Percentiles rank a stretch among this genome's conserved stretches.
Evolutionary conservation across 2,329 filamentous ascomycete genomes (phyloP).

Genomic region (Epichloe baconii): DNA sequence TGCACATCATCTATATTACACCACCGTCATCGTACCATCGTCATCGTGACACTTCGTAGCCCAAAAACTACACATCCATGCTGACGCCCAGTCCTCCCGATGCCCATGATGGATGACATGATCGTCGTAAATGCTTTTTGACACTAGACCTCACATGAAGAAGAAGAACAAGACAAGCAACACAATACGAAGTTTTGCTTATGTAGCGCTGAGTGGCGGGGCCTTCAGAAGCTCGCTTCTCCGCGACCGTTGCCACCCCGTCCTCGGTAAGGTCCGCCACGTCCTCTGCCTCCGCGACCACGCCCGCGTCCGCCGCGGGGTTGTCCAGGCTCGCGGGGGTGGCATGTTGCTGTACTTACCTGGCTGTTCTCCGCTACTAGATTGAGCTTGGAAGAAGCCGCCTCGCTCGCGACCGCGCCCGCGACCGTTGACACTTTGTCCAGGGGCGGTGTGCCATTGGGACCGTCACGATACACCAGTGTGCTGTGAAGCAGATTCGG

Average conservation of each 20-base stretch:
- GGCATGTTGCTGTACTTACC: constrained; percentile 41
- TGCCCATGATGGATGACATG: background rate
- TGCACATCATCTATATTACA: background rate
- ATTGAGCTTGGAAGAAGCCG: constrained; percentile 9
- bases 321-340: constrained; percentile 45
- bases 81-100: background rate
- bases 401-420: constrained; percentile 20
- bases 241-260: constrained; percentile 17
- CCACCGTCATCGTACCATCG: background rate
- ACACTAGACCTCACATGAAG: background rate
- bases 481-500: constrained; percentile 37
- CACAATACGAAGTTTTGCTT: background rate
- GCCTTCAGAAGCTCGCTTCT: background rate
- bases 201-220: constrained; percentile 6
- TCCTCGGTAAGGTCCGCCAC: constrained; percentile 21
- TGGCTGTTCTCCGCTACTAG: constrained; percentile 10
- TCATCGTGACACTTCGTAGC: background rate
- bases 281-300: constrained; percentile 26
- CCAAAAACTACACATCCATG: background rate
- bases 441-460: constrained; percentile 15
- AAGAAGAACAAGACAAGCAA: background rate
- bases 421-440: constrained; percentile 16
- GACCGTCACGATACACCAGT: constrained; percentile 35
- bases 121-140: background rate
- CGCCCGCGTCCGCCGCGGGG: constrained; percentile 26